A percentile compares a stretch with the other conserved stretches of the same genome.
phyloP scores from a whole-genome alignment of 139 green algal species.

The Zygnema circumcarinatum region DNA sequence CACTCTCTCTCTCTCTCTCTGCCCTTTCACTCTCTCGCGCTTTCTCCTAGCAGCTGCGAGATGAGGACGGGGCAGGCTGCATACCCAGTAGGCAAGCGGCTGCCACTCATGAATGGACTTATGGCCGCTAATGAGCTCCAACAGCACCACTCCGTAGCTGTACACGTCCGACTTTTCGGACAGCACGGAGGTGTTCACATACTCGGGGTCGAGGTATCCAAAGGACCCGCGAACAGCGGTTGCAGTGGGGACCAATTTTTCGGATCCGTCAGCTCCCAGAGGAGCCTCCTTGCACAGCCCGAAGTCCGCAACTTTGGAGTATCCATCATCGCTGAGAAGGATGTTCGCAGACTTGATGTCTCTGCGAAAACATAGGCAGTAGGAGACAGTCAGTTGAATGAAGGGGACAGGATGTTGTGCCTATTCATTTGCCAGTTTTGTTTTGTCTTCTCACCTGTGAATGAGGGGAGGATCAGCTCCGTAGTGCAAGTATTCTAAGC shows the following conservation, averaged over 20 bases:
- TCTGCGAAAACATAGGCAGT: constrained; percentile 20
- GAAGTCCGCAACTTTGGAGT: constrained; percentile 51
- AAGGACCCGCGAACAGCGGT: constrained; percentile 43
- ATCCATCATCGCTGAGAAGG: constrained; percentile 26
- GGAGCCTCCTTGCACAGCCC: constrained; percentile 42
- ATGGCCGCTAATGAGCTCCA: constrained; percentile 69
- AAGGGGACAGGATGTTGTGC: too few species aligned
- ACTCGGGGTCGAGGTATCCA: constrained; percentile 49
- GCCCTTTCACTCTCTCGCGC: too few species aligned
- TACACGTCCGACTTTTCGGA: constrained; percentile 64
- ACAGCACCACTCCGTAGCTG: constrained; percentile 64
- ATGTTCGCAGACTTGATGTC: constrained; percentile 54
- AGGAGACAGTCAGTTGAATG: too few species aligned
- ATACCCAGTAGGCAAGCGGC: constrained; percentile 64
- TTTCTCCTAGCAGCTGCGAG: too few species aligned
- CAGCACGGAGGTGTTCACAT: constrained; percentile 40
- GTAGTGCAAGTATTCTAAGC: constrained; percentile 51
- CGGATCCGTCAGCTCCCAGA: constrained; percentile 9
- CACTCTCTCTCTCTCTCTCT: too few species aligned
- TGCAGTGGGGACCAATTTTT: constrained; percentile 12
- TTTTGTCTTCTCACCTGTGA: constrained; percentile 32
- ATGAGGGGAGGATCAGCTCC: constrained; percentile 46
- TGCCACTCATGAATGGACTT: constrained; percentile 76
- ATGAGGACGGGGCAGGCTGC: too few species aligned
- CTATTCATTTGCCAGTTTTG: too few species aligned